Evolutionary conservation across 176 grass and related monocot genomes (phyloP).

Genomic region (Tuctoria greenei): DNA sequence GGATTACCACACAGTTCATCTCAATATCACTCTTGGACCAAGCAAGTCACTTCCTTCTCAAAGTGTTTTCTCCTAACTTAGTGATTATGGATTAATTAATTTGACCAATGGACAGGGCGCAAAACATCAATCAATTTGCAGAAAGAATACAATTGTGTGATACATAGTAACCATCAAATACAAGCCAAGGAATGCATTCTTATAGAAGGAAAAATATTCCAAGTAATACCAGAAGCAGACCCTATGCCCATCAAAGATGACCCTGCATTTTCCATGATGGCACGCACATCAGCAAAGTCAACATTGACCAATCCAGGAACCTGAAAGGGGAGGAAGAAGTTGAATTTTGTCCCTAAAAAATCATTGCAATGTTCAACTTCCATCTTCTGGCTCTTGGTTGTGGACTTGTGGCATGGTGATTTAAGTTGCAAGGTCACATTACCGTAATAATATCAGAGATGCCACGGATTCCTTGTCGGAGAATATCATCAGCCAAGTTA

Average conservation of each 20-base stretch:
- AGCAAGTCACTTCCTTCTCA: conserved; percentile 6
- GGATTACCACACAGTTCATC: not conserved
- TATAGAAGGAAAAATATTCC: not conserved
- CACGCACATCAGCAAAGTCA: conserved; percentile 95
- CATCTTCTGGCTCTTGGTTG: not conserved
- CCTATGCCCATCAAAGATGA: conserved; percentile 99
- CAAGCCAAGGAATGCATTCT: not conserved
- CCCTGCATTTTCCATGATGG: conserved; percentile 96
- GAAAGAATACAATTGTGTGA: not conserved
- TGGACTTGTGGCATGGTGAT: not conserved
- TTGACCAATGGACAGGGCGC: not conserved
- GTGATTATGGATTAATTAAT: not conserved
- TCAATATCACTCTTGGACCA: too few relatives aligned
- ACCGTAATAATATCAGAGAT: conserved; percentile 94
- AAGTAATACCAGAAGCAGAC: conserved; percentile 87
- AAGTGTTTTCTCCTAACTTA: conserved; percentile 10
- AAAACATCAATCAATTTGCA: conserved; percentile 15
- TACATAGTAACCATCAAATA: not conserved
- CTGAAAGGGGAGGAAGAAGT: conserved; percentile 38
- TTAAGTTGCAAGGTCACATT: conserved; percentile 17
- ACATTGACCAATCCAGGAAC: conserved; percentile 95
- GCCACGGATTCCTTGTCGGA: conserved; percentile 81
- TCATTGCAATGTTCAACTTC: not conserved
- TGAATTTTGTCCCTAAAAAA: not conserved
- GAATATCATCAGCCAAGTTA: conserved; percentile 87